Conservation (phyloP, 2,329 filamentous ascomycete genomes). For the Pseudocercospora fuligena region DNA sequence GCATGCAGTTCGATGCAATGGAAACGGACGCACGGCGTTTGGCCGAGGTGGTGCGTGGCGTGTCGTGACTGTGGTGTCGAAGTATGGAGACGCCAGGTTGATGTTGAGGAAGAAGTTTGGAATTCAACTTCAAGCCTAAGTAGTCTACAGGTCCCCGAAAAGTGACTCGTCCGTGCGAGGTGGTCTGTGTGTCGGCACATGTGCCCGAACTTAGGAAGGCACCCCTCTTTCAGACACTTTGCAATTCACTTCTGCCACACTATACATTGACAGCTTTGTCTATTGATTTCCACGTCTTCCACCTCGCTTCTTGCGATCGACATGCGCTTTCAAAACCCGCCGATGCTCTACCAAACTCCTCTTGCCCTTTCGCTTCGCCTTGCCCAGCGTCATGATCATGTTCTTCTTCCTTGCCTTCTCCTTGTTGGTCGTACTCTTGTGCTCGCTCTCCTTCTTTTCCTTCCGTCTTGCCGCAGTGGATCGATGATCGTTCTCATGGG, state of each 20-base stretch:
- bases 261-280: not conserved
- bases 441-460: slow-evolving; percentile 83
- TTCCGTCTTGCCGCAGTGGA: slow-evolving; percentile 81
- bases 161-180: not conserved
- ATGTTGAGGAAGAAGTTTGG: not conserved
- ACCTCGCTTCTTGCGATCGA: slow-evolving; percentile 81
- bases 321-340: slow-evolving; percentile 79
- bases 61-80: too few relatives aligned
- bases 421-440: slow-evolving; percentile 96
- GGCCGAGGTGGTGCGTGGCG: too few relatives aligned
- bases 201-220: too few relatives aligned
- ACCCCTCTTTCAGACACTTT: too few relatives aligned
- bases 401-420: slow-evolving; percentile 98
- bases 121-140: not conserved
- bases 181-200: too few relatives aligned
- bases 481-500: slow-evolving; percentile 68
- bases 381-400: slow-evolving; percentile 96
- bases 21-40: too few relatives aligned
- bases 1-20: not conserved
- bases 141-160: not conserved
- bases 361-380: slow-evolving; percentile 95
- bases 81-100: not conserved
- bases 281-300: slow-evolving; percentile 74
- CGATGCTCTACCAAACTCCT: slow-evolving; percentile 85
- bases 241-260: too few relatives aligned